phyloP scores from a whole-genome alignment of 257 asterid species.

The Prunella vulgaris region DNA sequence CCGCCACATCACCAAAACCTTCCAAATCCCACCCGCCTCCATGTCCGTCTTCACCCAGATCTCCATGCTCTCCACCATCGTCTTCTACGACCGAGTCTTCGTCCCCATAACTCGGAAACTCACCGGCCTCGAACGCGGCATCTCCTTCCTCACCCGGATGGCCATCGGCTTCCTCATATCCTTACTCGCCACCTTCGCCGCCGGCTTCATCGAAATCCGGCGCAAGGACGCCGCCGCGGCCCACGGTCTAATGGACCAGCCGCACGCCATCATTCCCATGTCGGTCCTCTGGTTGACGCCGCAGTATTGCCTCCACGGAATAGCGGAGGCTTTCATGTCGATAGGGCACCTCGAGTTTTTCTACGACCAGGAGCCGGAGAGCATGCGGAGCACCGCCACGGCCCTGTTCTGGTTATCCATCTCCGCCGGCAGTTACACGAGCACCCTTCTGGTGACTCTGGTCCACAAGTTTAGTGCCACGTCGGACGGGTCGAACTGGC shows the following conservation, averaged over 20 bases:
- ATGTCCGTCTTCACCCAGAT: conserved; percentile 66
- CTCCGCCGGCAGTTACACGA: conserved; percentile 64
- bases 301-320: conserved; percentile 63
- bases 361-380: conserved; percentile 81
- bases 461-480: conserved; percentile 48
- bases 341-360: conserved; percentile 76
- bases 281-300: conserved; percentile 72
- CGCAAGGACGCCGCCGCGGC: conserved; percentile 46
- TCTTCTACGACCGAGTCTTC: conserved; percentile 60
- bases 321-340: conserved; percentile 81
- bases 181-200: conserved; percentile 57
- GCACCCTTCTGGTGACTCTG: conserved; percentile 56
- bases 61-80: conserved; percentile 59
- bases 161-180: conserved; percentile 65
- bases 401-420: conserved; percentile 77
- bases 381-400: conserved; percentile 80
- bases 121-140: conserved; percentile 76
- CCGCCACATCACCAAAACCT: conserved; percentile 49
- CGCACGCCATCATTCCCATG: conserved; percentile 42
- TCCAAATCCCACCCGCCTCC: conserved; percentile 76
- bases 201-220: conserved; percentile 64
- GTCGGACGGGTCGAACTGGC: conserved; percentile 67
- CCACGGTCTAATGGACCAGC: conserved; percentile 39
- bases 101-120: conserved; percentile 52
- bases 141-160: conserved; percentile 70